Evolutionary conservation across 306 rosid genomes (phyloP).

Genomic region (Vachellia collinsii): DNA sequence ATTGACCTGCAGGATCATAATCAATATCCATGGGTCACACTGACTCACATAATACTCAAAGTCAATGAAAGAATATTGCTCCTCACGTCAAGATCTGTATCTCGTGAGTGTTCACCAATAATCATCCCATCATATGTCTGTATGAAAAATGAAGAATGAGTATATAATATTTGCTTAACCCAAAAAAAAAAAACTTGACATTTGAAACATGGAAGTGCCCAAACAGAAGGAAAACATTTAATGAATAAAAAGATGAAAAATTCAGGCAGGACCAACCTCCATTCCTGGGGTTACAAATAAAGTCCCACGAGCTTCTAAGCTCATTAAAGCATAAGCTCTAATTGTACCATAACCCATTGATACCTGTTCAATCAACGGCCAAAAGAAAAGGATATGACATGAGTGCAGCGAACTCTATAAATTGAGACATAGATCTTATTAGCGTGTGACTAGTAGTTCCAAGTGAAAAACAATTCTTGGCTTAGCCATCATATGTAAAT

Average conservation of each 20-base stretch:
- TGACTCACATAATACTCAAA: conserved; percentile 23
- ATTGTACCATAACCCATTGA: conserved; percentile 89
- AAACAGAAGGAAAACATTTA: conserved; percentile 23
- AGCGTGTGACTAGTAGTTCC: conserved; percentile 6
- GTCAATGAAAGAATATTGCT: conserved; percentile 30
- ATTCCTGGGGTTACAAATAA: conserved; percentile 89
- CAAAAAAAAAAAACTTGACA: conserved; percentile 2
- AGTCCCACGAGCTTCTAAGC: conserved; percentile 95
- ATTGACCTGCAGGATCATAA: conserved; percentile 66
- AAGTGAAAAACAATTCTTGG: conserved; percentile 11
- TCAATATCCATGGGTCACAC: conserved; percentile 32
- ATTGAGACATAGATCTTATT: conserved; percentile 14
- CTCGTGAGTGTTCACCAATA: conserved; percentile 93
- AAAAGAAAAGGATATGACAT: not conserved
- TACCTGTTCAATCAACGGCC: conserved; percentile 53
- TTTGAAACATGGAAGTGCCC: not conserved
- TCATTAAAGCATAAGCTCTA: conserved; percentile 80
- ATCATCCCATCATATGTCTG: conserved; percentile 99
- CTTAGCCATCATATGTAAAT: conserved; percentile 19
- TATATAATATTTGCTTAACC: conserved; percentile 11
- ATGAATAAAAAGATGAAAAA: conserved; percentile 19
- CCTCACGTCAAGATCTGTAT: conserved; percentile 88
- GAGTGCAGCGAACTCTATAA: conserved; percentile 18
- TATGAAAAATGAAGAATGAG: conserved; percentile 32
- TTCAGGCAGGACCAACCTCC: conserved; percentile 62